Base-by-base conservation (phyloP, 2,329 filamentous ascomycete genomes). In the Ramularia endophylla region DNA sequence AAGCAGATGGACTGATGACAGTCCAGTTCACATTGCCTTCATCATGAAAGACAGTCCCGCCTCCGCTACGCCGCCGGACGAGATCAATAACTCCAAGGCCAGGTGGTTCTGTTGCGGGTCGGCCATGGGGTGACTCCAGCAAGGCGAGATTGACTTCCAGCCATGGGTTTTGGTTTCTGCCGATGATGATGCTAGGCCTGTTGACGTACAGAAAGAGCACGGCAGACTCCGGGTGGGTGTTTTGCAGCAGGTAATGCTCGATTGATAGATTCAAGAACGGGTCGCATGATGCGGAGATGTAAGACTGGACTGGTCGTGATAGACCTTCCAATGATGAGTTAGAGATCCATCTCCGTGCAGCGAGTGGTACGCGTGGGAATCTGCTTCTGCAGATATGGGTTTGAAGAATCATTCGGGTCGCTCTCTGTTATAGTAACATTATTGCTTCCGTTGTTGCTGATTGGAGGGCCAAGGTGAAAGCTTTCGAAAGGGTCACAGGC, bases 141-240 rank as follows among this genome's bases (percentile, higher is more conserved):
- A 78, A 70, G 28, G 67, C 67, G 7, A 95, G 73, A 60, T 94
- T 86, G 47, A 87, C 81, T 68, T 98, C 92, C 7, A 87, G 74
- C 92, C 90, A 98, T 40, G 92, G 92, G 63, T 98, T 98, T 69
- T 98, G 92, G 63, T 98, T 98, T 46, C 92, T 81, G 31, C 92
- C 92, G 53, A 98, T 83, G 60, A 98, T 82, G 45, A 98, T 76
- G 61, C 86, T 88, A 1, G 90, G 88, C 27, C 78, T 67, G 66
- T 98, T 97, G 56, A 80, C 77, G 68, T 97, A 98, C 37, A 95
- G 76, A 42, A 97, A 85, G 2, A 97, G 77, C 37, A 97, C 66
- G 11, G 77, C 83, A 9, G 87, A 87, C 46, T 84, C 77, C 5
- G 79, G 71, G 2, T 81, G 77, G 0, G 83, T 82, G 40, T 80